These are phyloP conservation scores for Russula emetica DNA, from an alignment of 768 basidiomycete genomes.

Conservation along the genomic window DNA sequence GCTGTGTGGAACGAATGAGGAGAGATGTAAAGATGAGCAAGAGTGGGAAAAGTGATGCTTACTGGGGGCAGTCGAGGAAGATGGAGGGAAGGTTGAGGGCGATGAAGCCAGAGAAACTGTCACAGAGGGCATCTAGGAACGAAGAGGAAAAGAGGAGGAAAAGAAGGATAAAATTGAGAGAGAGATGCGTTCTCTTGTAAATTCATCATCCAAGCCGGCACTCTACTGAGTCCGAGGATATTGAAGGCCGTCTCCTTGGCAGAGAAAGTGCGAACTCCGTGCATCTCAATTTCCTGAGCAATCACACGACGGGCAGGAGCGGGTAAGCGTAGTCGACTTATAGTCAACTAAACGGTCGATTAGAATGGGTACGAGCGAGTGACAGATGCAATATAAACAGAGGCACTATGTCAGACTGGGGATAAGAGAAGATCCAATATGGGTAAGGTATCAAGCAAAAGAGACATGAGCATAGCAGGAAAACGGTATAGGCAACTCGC, in stretches of 20 bases:
- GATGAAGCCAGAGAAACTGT: constrained; percentile 41
- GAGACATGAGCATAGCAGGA: too few relatives aligned
- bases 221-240: constrained; percentile 84
- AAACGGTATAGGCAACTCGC: too few relatives aligned
- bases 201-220: neutral
- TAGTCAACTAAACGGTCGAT: too few relatives aligned
- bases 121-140: constrained; percentile 40
- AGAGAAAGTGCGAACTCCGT: constrained; percentile 96
- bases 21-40: constrained; percentile 29
- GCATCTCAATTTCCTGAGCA: constrained; percentile 87
- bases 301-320: too few relatives aligned
- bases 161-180: constrained; percentile 25
- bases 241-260: constrained; percentile 99
- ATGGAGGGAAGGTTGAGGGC: constrained; percentile 33
- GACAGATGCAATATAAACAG: too few relatives aligned
- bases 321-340: too few relatives aligned
- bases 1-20: constrained; percentile 24
- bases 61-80: constrained; percentile 30
- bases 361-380: too few relatives aligned
- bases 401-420: too few relatives aligned
- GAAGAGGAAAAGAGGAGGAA: neutral
- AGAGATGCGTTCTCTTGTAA: neutral
- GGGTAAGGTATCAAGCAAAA: too few relatives aligned
- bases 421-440: too few relatives aligned
- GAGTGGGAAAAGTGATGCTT: constrained; percentile 31